phyloP scores from a whole-genome alignment of 768 basidiomycete genomes.

The Gymnopilus junonius region DNA sequence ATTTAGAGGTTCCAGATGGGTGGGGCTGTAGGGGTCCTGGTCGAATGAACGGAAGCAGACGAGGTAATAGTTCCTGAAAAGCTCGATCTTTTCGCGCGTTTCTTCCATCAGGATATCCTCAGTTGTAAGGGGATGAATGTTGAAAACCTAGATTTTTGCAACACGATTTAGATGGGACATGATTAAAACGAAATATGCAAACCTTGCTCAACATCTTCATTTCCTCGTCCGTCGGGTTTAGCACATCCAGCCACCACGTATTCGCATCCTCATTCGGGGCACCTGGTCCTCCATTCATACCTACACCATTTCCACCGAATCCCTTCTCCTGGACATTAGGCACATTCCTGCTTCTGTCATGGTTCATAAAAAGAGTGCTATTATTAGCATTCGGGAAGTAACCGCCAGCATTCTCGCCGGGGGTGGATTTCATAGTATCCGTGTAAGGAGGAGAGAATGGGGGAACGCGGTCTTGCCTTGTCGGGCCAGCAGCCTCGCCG shows the following conservation, averaged over 20 bases:
- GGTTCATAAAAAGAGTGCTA: not conserved
- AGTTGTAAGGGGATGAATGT: slow-evolving; percentile 96
- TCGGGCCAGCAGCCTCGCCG: not conserved
- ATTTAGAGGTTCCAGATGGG: slow-evolving; percentile 96
- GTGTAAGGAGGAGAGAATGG: slow-evolving; percentile 20
- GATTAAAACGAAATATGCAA: slow-evolving; percentile 21
- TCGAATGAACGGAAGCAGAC: slow-evolving; percentile 99
- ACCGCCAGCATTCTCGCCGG: slow-evolving; percentile 8
- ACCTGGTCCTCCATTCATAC: slow-evolving; percentile 45
- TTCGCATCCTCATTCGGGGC: slow-evolving; percentile 33
- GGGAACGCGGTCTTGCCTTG: slow-evolving; percentile 3
- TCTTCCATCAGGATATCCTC: slow-evolving; percentile 99
- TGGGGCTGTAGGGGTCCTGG: slow-evolving; percentile 97
- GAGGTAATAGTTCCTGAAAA: slow-evolving; percentile 98
- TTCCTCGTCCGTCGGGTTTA: slow-evolving; percentile 94
- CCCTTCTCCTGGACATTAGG: slow-evolving; percentile 14
- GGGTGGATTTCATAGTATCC: slow-evolving; percentile 6
- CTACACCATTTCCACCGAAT: slow-evolving; percentile 20
- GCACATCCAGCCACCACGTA: slow-evolving; percentile 98
- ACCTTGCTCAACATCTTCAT: slow-evolving; percentile 98
- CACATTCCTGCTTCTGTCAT: slow-evolving; percentile 1
- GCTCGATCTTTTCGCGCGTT: slow-evolving; percentile 98
- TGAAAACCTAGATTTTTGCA: slow-evolving; percentile 73
- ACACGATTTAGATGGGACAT: not conserved
- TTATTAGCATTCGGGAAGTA: slow-evolving; percentile 13